Conservation (phyloP, 106 monocot genomes). For the Acanthochlamys bracteata region DNA sequence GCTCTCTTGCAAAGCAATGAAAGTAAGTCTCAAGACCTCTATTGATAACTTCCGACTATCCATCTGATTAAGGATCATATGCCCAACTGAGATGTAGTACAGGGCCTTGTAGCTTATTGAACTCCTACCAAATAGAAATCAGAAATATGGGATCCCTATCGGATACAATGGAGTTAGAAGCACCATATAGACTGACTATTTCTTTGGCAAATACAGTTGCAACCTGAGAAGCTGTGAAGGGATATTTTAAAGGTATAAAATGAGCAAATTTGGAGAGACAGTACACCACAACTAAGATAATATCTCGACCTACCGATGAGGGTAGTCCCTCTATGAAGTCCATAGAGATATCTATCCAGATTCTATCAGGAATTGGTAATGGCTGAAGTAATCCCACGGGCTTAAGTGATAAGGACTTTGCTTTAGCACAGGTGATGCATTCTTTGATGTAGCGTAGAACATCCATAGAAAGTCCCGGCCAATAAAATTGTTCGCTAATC, state of each 20-base stretch:
- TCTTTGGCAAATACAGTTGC: not conserved
- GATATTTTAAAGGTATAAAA: not conserved
- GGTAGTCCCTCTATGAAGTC: constrained; percentile 2
- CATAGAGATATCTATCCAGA: constrained; percentile 5
- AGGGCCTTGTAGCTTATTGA: not conserved
- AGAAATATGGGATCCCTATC: not conserved
- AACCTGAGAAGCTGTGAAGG: not conserved
- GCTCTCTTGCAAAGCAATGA: not conserved
- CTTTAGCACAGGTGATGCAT: too few relatives aligned
- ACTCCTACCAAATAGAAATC: not conserved
- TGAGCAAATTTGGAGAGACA: not conserved
- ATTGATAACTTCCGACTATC: not conserved
- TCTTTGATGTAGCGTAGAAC: too few relatives aligned
- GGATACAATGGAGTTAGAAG: not conserved
- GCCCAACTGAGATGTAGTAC: not conserved
- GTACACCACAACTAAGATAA: constrained; percentile 2
- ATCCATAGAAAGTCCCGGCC: too few relatives aligned
- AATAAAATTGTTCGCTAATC: too few relatives aligned
- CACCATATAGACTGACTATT: not conserved
- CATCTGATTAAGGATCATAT: not conserved
- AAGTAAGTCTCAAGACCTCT: not conserved
- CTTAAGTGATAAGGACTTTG: too few relatives aligned
- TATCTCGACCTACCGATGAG: too few relatives aligned
- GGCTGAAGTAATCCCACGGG: not conserved
- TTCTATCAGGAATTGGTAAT: not conserved